A percentile compares a stretch with the other conserved stretches of the same genome.
Conservation (phyloP, 1,284 basidiomycete species). For the Fistulina hepatica region DNA sequence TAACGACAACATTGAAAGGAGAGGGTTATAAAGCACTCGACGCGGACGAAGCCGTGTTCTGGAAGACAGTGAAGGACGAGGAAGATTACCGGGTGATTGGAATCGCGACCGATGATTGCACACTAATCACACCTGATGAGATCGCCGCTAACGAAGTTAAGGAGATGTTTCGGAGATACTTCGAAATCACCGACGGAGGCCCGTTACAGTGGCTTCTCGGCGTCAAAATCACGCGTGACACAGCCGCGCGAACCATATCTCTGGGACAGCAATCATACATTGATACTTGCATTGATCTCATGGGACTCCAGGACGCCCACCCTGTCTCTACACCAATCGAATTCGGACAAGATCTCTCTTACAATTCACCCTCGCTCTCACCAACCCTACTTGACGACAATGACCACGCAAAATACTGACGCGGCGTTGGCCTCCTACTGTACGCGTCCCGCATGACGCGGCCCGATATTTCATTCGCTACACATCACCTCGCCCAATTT, state of each 20-base stretch:
- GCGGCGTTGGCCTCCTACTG: conserved; percentile 29
- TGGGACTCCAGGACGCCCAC: conserved; percentile 16
- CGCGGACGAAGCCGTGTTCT: conserved; percentile 6
- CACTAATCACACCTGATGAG: conserved; percentile 17
- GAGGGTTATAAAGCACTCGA: conserved; percentile 2
- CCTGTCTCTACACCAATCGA: conserved; percentile 15
- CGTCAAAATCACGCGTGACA: too few species aligned
- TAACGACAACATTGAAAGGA: too few species aligned
- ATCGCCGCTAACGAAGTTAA: too few species aligned
- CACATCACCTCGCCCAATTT: too few species aligned
- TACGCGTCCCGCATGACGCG: too few species aligned
- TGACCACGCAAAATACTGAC: conserved; percentile 17
- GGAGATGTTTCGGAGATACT: too few species aligned
- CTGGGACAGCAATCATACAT: too few species aligned
- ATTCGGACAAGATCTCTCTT: conserved; percentile 12
- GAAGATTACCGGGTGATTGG: conserved; percentile 17
- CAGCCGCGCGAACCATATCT: too few species aligned
- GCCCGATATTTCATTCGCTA: too few species aligned
- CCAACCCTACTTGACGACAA: conserved; percentile 10
- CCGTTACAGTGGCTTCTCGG: too few species aligned
- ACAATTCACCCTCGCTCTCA: conserved; percentile 6
- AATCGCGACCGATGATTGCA: conserved; percentile 25
- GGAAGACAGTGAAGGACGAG: conserved; percentile 2
- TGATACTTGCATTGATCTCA: too few species aligned
- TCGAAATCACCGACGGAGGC: too few species aligned